Percentiles rank a stretch among this genome's conserved stretches.
phyloP scores from a whole-genome alignment of 2,329 filamentous ascomycete species.

The Bipolaris cookei region DNA sequence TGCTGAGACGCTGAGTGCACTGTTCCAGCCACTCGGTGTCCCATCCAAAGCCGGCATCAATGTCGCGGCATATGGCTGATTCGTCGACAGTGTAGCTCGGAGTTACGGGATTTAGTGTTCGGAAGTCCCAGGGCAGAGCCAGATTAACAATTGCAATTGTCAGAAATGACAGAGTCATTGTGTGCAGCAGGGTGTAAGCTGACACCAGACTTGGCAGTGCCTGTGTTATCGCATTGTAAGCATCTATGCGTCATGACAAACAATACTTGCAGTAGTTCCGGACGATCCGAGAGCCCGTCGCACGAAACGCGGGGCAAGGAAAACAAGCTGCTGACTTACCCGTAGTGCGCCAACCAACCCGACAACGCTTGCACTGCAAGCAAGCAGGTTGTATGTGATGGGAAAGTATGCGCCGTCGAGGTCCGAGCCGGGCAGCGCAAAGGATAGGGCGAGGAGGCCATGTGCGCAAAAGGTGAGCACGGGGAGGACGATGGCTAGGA shows the following conservation, averaged over 20 bases:
- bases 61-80: constrained; percentile 33
- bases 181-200: constrained; percentile 36
- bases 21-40: constrained; percentile 37
- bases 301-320: neutral
- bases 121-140: constrained; percentile 30
- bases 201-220: constrained; percentile 32
- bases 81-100: constrained; percentile 31
- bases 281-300: neutral
- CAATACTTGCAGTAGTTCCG: neutral
- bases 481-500: constrained; percentile 38
- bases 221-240: constrained; percentile 28
- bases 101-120: constrained; percentile 29
- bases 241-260: neutral
- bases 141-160: constrained; percentile 37
- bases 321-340: constrained; percentile 39
- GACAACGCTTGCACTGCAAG: constrained; percentile 49
- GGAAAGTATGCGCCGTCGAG: constrained; percentile 43
- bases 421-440: constrained; percentile 30
- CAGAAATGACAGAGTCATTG: constrained; percentile 34
- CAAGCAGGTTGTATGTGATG: constrained; percentile 50
- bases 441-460: constrained; percentile 33
- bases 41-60: constrained; percentile 37
- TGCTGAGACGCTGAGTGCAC: constrained; percentile 36
- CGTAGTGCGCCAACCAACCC: constrained; percentile 54
- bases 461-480: constrained; percentile 37